Evolutionary conservation across 805 yeast species (phyloP).

Genomic region (Candida montana): DNA sequence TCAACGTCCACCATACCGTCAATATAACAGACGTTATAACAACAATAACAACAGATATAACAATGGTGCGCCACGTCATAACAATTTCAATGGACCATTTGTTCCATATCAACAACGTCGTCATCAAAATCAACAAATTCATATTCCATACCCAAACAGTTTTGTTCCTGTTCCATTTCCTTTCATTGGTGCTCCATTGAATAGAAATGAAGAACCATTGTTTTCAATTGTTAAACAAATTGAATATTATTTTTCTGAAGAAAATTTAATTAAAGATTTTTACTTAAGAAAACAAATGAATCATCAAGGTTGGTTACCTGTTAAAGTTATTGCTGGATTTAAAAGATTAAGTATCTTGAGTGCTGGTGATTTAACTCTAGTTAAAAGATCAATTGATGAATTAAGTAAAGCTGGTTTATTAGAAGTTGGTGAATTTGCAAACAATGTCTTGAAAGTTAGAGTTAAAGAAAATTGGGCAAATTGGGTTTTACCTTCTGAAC

Average conservation of each 20-base stretch:
- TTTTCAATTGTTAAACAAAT: slow-evolving; percentile 45
- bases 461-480: slow-evolving; percentile 50
- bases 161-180: slow-evolving; percentile 2
- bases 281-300: slow-evolving; percentile 81
- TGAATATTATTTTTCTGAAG: slow-evolving; percentile 86
- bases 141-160: neutral
- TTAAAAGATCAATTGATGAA: slow-evolving; percentile 53
- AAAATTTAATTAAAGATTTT: slow-evolving; percentile 80
- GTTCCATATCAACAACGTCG: slow-evolving; percentile 13
- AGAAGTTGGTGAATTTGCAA: slow-evolving; percentile 32
- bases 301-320: slow-evolving; percentile 64
- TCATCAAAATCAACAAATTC: slow-evolving; percentile 8
- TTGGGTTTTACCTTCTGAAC: slow-evolving; percentile 62
- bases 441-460: slow-evolving; percentile 53
- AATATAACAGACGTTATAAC: slow-evolving; percentile 18
- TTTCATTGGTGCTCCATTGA: slow-evolving; percentile 4
- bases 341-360: slow-evolving; percentile 68
- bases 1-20: slow-evolving; percentile 19
- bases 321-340: slow-evolving; percentile 59
- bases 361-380: slow-evolving; percentile 45
- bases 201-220: slow-evolving; percentile 18
- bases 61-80: slow-evolving; percentile 10
- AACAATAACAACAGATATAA: slow-evolving; percentile 11
- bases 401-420: slow-evolving; percentile 28
- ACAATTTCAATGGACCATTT: slow-evolving; percentile 5